Evolutionary conservation across 306 rosid species (phyloP), one percentile per base, ranked within the genome.

Genomic region (Heteromeles arbutifolia): DNA sequence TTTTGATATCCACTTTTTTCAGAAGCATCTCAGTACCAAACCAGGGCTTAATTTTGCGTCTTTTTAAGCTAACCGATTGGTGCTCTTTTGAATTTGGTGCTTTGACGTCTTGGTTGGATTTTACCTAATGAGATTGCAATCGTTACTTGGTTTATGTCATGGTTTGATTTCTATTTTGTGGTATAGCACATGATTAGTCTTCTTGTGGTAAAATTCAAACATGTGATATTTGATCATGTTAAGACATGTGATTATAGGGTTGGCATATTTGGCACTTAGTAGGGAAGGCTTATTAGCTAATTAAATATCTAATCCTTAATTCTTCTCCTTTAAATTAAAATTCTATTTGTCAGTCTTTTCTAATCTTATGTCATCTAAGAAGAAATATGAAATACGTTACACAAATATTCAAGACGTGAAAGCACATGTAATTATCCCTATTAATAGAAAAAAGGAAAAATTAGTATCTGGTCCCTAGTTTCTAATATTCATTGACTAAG

Each of bases 231-330:
- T 17, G 6, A 17, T 28, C 76, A 22, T 58, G 76, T 73, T 24
- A 39, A 24, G 43, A 26, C 77, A 73, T 73, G 69, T 43, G 69
- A 73, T 37, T 10, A 15, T 31, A 25, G 18, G 67, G 67, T 80
- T 67, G 75, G 80, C 76, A 70, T 29, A 54, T 79, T 84, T 90
- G 88, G 82, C 90, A 68, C 72, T 21, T 77, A 72, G 85, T 57
- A 80, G 85, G 85, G 85, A 90, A 79, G 88, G 82, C 80, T 84
- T 71, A 69, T 69, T 50, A 41, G 15, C 65, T 21, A 75, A 56
- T 14, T 52, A 74, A 57, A 57, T 56, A 26, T 4, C 45, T 56
- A 72, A 22, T 72, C 53, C 66, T 4, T 15, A 48, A 48, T n/a
- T 34, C 43, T 54, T 56, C 15, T 72, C 6, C 11, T 14, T 48